Evolutionary conservation across 208 protist genomes (phyloP).

Genomic region (Acanthamoeba polyphaga): DNA sequence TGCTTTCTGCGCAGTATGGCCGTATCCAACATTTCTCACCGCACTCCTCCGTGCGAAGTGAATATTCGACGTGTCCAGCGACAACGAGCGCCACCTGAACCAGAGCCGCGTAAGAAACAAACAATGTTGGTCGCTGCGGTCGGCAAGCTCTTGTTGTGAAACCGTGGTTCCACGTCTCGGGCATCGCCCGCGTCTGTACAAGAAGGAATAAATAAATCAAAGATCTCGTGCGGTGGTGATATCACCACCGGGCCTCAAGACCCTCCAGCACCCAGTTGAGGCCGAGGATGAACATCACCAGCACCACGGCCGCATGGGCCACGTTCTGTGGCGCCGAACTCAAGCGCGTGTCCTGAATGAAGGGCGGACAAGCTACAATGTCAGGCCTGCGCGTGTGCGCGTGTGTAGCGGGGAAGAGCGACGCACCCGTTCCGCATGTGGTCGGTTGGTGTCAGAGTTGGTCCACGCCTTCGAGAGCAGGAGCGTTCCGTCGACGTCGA

Average conservation of each 20-base stretch:
- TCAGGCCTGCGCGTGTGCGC: neutral
- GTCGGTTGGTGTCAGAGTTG: neutral
- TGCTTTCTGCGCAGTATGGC: too few species aligned
- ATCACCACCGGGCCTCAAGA: neutral
- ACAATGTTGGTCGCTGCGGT: too few species aligned
- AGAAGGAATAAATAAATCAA: neutral
- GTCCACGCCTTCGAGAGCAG: conserved; percentile 4
- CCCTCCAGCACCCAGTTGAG: conserved; percentile 42
- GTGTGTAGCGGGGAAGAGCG: neutral
- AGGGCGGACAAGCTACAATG: neutral
- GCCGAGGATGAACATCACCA: conserved; percentile 16
- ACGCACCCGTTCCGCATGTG: neutral
- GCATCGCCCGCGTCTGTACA: too few species aligned
- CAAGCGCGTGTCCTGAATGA: neutral
- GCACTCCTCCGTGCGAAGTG: too few species aligned
- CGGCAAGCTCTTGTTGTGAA: too few species aligned
- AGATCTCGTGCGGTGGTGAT: neutral
- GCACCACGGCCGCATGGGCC: conserved; percentile 19
- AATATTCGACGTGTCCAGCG: too few species aligned
- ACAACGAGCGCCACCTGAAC: too few species aligned
- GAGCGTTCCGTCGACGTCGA: neutral
- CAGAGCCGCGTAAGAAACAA: too few species aligned
- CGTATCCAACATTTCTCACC: too few species aligned
- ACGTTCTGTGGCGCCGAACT: conserved; percentile 23
- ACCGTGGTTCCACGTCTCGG: too few species aligned